These are phyloP conservation scores for Deuterostichococcus epilithicus DNA, from an alignment of 139 green algal genomes.

Conservation along the genomic window DNA sequence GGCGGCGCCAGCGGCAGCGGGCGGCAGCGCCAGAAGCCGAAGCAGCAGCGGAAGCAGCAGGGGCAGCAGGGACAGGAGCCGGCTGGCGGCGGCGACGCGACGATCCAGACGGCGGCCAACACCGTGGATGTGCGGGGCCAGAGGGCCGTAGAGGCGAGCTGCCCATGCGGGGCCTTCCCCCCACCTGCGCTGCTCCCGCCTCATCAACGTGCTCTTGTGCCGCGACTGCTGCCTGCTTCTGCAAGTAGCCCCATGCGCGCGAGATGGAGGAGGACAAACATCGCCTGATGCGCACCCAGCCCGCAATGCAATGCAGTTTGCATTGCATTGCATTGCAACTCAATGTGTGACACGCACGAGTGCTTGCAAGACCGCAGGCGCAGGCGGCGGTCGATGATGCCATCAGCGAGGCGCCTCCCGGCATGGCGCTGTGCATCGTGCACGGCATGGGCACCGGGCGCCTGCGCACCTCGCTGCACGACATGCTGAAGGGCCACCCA, in stretches of 20 bases:
- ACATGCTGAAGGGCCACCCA: conserved; percentile 7
- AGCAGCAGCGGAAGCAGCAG: not conserved
- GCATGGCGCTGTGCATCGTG: conserved; percentile 40
- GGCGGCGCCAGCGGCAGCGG: not conserved
- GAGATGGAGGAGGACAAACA: too few relatives aligned
- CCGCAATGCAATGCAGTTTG: too few relatives aligned
- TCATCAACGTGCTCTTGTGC: too few relatives aligned
- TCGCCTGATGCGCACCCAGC: too few relatives aligned
- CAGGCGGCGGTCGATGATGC: conserved; percentile 13
- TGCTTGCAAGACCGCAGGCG: not conserved
- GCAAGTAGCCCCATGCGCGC: too few relatives aligned
- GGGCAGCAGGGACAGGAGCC: not conserved
- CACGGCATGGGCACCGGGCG: conserved; percentile 46
- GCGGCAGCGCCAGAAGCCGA: not conserved
- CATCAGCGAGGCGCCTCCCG: not conserved
- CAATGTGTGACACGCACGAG: too few relatives aligned
- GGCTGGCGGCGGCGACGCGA: not conserved
- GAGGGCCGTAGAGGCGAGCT: conserved; percentile 15
- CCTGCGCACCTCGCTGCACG: conserved; percentile 30
- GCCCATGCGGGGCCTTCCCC: too few relatives aligned
- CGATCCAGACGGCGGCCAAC: conserved; percentile 38
- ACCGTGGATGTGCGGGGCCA: conserved; percentile 46
- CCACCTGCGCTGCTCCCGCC: too few relatives aligned
- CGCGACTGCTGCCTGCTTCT: too few relatives aligned
- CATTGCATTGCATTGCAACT: too few relatives aligned